These are phyloP conservation scores for Haplographium delicatum DNA, from an alignment of 495 filamentous ascomycete species.

Conservation along the genomic window DNA sequence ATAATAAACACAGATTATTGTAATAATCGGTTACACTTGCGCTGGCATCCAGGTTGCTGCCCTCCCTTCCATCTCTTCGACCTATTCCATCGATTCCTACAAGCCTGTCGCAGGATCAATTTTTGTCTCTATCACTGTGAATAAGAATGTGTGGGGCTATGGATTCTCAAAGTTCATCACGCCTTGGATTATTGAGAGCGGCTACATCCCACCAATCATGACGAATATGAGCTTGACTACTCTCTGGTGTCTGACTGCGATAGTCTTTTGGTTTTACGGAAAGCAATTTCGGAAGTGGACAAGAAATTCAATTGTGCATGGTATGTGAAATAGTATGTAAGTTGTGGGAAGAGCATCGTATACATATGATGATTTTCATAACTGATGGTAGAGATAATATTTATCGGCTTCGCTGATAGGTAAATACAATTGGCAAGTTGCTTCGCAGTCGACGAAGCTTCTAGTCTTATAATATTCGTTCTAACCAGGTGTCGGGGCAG, in stretches of 20 bases:
- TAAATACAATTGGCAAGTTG: too few species aligned
- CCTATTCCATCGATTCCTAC: slow-evolving; percentile 51
- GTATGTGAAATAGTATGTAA: slow-evolving; percentile 30
- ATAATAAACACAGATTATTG: slow-evolving; percentile 22
- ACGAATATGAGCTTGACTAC: slow-evolving; percentile 47
- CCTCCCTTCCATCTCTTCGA: slow-evolving; percentile 47
- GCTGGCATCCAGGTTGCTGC: slow-evolving; percentile 51
- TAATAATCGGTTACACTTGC: slow-evolving; percentile 44
- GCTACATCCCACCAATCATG: slow-evolving; percentile 48
- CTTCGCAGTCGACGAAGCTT: too few species aligned
- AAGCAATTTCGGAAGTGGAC: slow-evolving; percentile 53
- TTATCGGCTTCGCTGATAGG: too few species aligned
- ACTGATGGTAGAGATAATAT: too few species aligned
- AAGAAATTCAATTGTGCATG: slow-evolving; percentile 47
- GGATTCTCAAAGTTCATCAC: slow-evolving; percentile 55
- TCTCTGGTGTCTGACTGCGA: slow-evolving; percentile 47
- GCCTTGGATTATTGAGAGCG: slow-evolving; percentile 44
- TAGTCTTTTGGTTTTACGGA: slow-evolving; percentile 51
- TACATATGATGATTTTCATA: too few species aligned
- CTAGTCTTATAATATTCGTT: too few species aligned
- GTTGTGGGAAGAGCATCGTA: neutral
- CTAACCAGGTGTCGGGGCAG: too few species aligned
- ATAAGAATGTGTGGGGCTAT: slow-evolving; percentile 53
- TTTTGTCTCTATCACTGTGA: slow-evolving; percentile 44
- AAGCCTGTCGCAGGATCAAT: slow-evolving; percentile 49